Base-by-base conservation (phyloP, 129 eudicot genomes). In the Lactuca sativa region DNA sequence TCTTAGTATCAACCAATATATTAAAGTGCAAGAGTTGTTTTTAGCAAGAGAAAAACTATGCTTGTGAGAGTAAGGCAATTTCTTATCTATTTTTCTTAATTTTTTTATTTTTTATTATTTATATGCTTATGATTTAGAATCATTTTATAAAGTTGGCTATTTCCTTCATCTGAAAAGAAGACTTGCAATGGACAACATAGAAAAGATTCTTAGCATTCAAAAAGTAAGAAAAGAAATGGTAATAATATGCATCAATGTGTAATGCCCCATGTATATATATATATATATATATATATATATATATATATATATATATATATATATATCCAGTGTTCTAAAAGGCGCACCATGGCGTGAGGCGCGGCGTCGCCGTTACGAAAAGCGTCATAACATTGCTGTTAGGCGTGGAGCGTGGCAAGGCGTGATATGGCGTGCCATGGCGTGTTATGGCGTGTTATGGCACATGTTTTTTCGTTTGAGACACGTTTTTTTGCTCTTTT, bases 1-100 rank as follows among this genome's bases (percentile, higher is more conserved):
- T 86, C 99, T 0, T 97, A 95, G 60, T 90, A 85, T 83, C 99
- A 95, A 76, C 97, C 96, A 49, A 90, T 90, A 81, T 95, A 81
- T 79, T 90, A 95, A 74, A 95, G 99, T 79, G 99, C 99, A 49
- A 90, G 95, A 72, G 99, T 97, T 65, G 97, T 95, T 44, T 95
- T 90, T 60, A 83, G 99, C 73, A 97, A 95, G 80, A 79, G 96
- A 62, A 95, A 95, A 95, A 95, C 74, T 95, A 85, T 64, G 67
- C 84, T 38, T 96, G 88, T 77, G 99, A 95, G 80, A 95, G 80
- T 73, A 90, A 95, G 97, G 97, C 77, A 77, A 43, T 68, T 44
- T 55, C 56, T 41, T 67, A 54, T 70, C 5, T 47, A 16, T 59
- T 71, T 49, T 15, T 14, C 4, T 10, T 56, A 43, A 61, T 1